Evolutionary conservation across 179 eudicot species (phyloP).

Genomic region (Beta corolliflora): DNA sequence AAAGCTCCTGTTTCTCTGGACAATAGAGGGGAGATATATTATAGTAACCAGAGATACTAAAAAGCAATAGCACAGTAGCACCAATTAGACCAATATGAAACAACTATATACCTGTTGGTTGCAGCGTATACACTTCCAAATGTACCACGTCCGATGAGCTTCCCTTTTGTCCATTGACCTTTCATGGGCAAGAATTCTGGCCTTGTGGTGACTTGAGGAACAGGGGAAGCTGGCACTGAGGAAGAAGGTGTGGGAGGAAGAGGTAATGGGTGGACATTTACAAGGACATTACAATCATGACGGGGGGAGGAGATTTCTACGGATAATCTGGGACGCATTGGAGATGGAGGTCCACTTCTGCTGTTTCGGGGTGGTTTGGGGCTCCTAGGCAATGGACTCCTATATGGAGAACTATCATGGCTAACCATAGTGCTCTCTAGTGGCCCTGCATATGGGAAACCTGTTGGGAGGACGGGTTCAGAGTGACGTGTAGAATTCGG

Average conservation of each 20-base stretch:
- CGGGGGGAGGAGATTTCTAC: constrained; percentile 40
- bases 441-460: constrained; percentile 32
- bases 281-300: constrained; percentile 39
- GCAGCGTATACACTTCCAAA: constrained; percentile 86
- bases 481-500: constrained; percentile 45
- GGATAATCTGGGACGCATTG: constrained; percentile 43
- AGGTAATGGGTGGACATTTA: constrained; percentile 69
- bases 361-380: constrained; percentile 34
- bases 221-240: constrained; percentile 39
- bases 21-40: neutral
- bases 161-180: constrained; percentile 81
- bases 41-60: too few relatives aligned
- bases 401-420: constrained; percentile 49
- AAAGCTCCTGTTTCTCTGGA: constrained; percentile 83
- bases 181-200: constrained; percentile 40
- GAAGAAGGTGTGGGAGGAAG: constrained; percentile 62
- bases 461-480: constrained; percentile 45
- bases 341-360: constrained; percentile 39
- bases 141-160: constrained; percentile 92
- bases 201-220: constrained; percentile 37
- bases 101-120: constrained; percentile 54
- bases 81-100: neutral
- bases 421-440: constrained; percentile 39
- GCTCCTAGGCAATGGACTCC: constrained; percentile 45
- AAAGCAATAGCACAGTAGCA: neutral